Percentiles rank a stretch among this genome's conserved stretches.
phyloP scores from a whole-genome alignment of 2,329 filamentous ascomycete genomes.

The Diaporthe eres region DNA sequence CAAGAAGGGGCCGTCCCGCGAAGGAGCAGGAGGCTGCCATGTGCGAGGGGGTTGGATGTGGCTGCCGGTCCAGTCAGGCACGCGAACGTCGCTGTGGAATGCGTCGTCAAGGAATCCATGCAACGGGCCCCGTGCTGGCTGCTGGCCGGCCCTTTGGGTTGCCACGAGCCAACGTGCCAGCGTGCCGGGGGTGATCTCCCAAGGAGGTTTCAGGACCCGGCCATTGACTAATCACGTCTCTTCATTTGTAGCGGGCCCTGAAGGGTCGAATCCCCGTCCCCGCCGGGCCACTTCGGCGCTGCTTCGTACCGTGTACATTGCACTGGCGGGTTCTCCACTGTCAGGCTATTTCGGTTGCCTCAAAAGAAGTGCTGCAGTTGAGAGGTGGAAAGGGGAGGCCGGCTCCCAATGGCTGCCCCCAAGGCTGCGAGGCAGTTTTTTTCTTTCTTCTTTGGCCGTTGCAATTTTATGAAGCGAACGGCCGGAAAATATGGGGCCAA shows the following conservation, averaged over 20 bases:
- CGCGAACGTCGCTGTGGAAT: conserved; percentile 22
- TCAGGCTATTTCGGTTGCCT: conserved; percentile 32
- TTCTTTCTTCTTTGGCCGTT: conserved; percentile 20
- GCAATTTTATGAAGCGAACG: conserved; percentile 5
- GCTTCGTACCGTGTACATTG: conserved; percentile 18
- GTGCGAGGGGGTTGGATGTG: not conserved
- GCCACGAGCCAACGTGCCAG: conserved; percentile 31
- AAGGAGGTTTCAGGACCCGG: conserved; percentile 36
- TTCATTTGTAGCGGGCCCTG: conserved; percentile 13
- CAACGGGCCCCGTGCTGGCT: conserved; percentile 15
- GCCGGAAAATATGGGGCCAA: not conserved
- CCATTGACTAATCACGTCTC: conserved; percentile 35
- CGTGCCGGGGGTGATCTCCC: conserved; percentile 26
- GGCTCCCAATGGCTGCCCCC: not conserved
- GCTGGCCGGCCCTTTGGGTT: conserved; percentile 25
- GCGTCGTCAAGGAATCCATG: conserved; percentile 30
- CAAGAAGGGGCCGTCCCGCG: not conserved
- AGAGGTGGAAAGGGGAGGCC: conserved; percentile 5
- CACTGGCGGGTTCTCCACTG: conserved; percentile 1
- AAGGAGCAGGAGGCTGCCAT: not conserved
- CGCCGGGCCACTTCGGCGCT: conserved; percentile 2
- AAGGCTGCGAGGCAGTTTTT: not conserved
- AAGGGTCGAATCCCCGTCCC: conserved; percentile 15
- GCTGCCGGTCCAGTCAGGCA: not conserved
- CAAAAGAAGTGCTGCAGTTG: not conserved